Base-by-base conservation (phyloP, 1,284 basidiomycete genomes). In the Ustilago hordei region DNA sequence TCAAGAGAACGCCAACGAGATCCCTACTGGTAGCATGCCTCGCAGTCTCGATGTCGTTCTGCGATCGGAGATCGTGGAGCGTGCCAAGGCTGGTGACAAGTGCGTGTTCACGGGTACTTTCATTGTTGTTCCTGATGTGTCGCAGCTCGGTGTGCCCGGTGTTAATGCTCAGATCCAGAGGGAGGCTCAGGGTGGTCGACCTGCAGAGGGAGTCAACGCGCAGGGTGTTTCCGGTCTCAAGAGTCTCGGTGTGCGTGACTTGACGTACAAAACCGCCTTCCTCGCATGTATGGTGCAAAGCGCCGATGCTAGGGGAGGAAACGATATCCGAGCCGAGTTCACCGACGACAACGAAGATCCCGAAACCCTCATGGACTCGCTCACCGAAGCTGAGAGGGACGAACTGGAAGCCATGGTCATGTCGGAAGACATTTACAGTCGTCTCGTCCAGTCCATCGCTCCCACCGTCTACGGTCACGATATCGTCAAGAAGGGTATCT, bases 211-310 rank as follows among this genome's bases (percentile, higher is more conserved):
- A 2, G 78, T 84, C 23, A 80, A 83, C 32, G 92, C 91, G 55
- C 91, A 91, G 73, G 97, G 97, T 66, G 95, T 99, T 1, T 95
- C 93, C 1, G 97, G 97, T 15, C 86, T 99, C 81, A 98, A 98
- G 87, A 93, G 91, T 69, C 88, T 99, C 15, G 97, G 97, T 87
- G 97, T 98, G 4, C 89, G 95, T 70, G 97, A 99, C 87, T 84
- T 99, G 77, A 94, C 95, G 82, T 99, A 99, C 87, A 98, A 98
- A 89, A 99, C 96, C 3, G 97, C 97, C 8, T 99, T 99, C 87
- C 88, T 99, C 75, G 95, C 96, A 7, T 99, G 96, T 84, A 98
- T 98, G 95, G 96, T 94, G 4, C 93, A 95, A 75, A 93, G 93
- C 82, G 91, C 92, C 1, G 95, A 98, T 84, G 91, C 91, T 38